Evolutionary conservation across 495 filamentous ascomycete species (phyloP).

Genomic region (Hypoxylon intermedium): DNA sequence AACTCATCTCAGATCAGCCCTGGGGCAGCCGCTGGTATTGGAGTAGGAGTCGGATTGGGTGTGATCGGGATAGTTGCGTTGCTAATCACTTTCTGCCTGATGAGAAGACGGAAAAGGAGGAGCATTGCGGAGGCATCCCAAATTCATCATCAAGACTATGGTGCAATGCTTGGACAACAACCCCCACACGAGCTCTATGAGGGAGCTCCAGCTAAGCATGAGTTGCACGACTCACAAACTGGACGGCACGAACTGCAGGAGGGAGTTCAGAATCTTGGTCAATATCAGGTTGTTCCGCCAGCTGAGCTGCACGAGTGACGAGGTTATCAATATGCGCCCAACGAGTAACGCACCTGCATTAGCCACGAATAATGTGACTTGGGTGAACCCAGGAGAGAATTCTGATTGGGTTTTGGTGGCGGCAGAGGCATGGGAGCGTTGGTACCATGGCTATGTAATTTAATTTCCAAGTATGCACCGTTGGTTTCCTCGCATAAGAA

Average conservation of each 20-base stretch:
- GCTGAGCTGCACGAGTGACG: conserved; percentile 6
- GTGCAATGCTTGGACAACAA: not conserved
- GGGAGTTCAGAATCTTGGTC: not conserved
- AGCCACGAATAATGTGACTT: no score
- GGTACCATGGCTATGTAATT: no score
- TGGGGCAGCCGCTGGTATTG: conserved; percentile 11
- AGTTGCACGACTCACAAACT: conserved; percentile 10
- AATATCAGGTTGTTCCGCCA: not conserved
- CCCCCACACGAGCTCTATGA: not conserved
- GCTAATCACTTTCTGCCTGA: conserved; percentile 7
- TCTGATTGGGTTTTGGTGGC: no score
- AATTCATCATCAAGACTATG: conserved; percentile 2
- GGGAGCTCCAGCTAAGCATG: conserved; percentile 4
- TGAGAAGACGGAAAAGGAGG: conserved; percentile 15
- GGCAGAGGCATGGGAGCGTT: no score
- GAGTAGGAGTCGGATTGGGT: conserved; percentile 21
- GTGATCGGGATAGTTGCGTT: conserved; percentile 13
- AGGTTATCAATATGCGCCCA: not conserved
- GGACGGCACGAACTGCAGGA: conserved; percentile 7
- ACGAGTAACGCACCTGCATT: not conserved
- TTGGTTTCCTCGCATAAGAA: no score
- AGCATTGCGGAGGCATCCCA: not conserved
- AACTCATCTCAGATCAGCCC: conserved; percentile 1
- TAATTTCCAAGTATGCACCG: no score
- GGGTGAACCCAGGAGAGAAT: no score